phyloP scores from a whole-genome alignment of 2,329 filamentous ascomycete species.

The Hypoxylon sp. region DNA sequence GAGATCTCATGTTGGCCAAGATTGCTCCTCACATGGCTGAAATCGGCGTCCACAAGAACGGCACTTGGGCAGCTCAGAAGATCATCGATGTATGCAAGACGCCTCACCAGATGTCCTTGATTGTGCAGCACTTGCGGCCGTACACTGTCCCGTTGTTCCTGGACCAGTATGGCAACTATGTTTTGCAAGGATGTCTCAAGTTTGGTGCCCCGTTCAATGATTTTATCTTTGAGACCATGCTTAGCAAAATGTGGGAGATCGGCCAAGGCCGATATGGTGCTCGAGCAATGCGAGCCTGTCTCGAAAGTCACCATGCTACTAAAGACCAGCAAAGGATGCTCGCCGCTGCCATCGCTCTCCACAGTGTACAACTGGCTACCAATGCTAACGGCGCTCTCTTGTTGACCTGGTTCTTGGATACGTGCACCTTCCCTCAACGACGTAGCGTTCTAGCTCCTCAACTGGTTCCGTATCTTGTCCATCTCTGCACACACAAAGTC shows the following conservation, averaged over 20 bases:
- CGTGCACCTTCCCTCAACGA: constrained; percentile 93
- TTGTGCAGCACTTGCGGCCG: constrained; percentile 85
- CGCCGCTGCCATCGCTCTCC: constrained; percentile 93
- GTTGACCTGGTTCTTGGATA: constrained; percentile 97
- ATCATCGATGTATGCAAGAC: constrained; percentile 97
- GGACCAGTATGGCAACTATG: constrained; percentile 98
- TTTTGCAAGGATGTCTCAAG: constrained; percentile 94
- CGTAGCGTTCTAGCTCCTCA: constrained; percentile 92
- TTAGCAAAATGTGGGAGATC: constrained; percentile 93
- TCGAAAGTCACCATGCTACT: constrained; percentile 94
- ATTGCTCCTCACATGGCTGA: constrained; percentile 94
- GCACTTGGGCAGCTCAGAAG: constrained; percentile 99
- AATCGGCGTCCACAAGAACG: constrained; percentile 99
- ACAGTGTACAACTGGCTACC: constrained; percentile 95
- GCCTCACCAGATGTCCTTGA: constrained; percentile 83
- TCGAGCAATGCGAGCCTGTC: constrained; percentile 93
- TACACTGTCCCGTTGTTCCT: constrained; percentile 94
- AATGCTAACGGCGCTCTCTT: constrained; percentile 96
- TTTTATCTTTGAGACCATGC: constrained; percentile 98
- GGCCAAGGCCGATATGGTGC: constrained; percentile 94
- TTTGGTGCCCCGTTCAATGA: constrained; percentile 91
- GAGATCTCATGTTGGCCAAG: constrained; percentile 90
- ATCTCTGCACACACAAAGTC: constrained; percentile 98
- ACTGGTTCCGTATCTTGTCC: constrained; percentile 91
- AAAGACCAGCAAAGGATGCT: constrained; percentile 97